A percentile compares a stretch with the other conserved stretches of the same genome.
These are phyloP conservation scores for Xylaria sp. DNA, from an alignment of 2,329 filamentous ascomycete species.

Conservation along the genomic window DNA sequence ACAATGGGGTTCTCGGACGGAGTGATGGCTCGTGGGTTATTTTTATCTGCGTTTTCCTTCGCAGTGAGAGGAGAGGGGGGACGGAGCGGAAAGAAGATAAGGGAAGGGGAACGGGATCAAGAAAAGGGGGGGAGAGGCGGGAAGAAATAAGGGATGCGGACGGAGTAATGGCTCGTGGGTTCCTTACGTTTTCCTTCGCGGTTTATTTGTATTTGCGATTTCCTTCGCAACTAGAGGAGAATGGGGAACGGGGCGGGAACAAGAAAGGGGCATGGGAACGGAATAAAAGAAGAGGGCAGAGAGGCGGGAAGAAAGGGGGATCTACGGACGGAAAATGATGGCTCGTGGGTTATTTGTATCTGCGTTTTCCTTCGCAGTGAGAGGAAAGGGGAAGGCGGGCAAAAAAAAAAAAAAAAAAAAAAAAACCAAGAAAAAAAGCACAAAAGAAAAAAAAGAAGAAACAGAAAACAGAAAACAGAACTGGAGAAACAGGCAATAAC, in stretches of 20 bases:
- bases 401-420: neutral
- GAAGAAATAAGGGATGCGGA: neutral
- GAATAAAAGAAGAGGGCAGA: neutral
- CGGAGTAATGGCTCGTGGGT: neutral
- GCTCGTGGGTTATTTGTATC: neutral
- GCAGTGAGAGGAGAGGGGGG: neutral
- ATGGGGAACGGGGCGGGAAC: too few relatives aligned
- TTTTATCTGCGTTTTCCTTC: too few relatives aligned
- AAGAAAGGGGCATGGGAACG: neutral
- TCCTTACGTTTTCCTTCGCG: constrained; percentile 3
- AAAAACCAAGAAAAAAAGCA: neutral
- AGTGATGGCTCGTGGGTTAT: neutral
- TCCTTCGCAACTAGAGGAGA: neutral
- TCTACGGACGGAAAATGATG: neutral
- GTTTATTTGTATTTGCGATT: neutral
- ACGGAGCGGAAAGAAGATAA: neutral
- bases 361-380: neutral
- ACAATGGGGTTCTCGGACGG: neutral
- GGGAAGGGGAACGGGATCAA: neutral
- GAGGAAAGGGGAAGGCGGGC: neutral
- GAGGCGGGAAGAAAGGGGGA: neutral
- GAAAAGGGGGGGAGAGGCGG: neutral
- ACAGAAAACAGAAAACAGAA: neutral
- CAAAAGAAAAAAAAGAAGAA: neutral
- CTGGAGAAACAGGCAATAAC: too few relatives aligned